Evolutionary conservation across 495 filamentous ascomycete genomes (phyloP).

Genomic region (Xylaria scruposa): DNA sequence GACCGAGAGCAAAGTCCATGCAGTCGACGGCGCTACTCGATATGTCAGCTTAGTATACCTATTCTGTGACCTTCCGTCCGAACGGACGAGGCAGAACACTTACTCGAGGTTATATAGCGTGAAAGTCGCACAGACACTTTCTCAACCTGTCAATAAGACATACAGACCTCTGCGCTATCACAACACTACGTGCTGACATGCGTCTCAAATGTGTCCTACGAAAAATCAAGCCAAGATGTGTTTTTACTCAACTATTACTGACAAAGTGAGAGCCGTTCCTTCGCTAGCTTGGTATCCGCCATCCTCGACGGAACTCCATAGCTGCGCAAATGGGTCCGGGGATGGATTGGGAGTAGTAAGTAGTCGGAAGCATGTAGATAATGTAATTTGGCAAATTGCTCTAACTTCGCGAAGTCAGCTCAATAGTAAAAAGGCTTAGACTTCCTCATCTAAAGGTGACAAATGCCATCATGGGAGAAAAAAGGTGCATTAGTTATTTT

Average conservation of each 20-base stretch:
- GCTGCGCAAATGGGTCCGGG: not conserved
- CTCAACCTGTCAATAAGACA: not conserved
- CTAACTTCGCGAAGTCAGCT: conserved; percentile 7
- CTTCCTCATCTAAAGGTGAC: not conserved
- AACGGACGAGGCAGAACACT: not conserved
- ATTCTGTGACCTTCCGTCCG: not conserved
- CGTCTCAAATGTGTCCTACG: conserved; percentile 5
- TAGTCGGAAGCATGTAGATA: not conserved
- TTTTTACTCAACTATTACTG: not conserved
- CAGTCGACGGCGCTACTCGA: not conserved
- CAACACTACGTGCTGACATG: conserved; percentile 7
- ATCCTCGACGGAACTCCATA: not conserved
- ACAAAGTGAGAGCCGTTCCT: not conserved
- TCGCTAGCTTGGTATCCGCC: not conserved
- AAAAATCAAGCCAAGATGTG: not conserved
- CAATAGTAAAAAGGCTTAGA: conserved; percentile 1
- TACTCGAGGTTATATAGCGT: not conserved
- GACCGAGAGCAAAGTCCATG: not conserved
- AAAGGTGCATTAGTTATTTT: not conserved
- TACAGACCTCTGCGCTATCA: not conserved
- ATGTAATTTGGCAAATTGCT: not conserved
- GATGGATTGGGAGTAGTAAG: not conserved
- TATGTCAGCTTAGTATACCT: conserved; percentile 5
- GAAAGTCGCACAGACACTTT: not conserved
- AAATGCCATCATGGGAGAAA: not conserved